Evolutionary conservation across 75 land plant species (phyloP).

Genomic region (Sequoia sempervirens): DNA sequence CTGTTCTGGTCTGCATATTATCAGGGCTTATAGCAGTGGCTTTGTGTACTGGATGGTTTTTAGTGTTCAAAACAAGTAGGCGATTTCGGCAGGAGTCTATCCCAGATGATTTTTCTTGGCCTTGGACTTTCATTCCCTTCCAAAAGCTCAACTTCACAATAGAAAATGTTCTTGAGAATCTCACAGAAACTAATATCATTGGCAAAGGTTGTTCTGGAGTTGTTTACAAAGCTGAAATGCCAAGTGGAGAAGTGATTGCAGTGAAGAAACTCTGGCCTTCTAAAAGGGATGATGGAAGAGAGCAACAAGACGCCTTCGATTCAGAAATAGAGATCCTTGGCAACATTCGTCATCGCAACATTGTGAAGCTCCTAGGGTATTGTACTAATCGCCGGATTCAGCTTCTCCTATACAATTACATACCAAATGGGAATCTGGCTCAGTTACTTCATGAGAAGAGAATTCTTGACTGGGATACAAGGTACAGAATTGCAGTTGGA

Average conservation of each 20-base stretch:
- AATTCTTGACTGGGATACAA: slow-evolving; percentile 74
- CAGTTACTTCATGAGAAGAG: slow-evolving; percentile 63
- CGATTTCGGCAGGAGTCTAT: slow-evolving; percentile 30
- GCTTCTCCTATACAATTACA: slow-evolving; percentile 82
- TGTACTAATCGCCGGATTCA: slow-evolving; percentile 70
- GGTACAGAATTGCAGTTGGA: slow-evolving; percentile 78
- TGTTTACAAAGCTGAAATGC: slow-evolving; percentile 90
- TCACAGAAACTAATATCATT: slow-evolving; percentile 68
- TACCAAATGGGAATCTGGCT: slow-evolving; percentile 78
- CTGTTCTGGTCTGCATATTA: slow-evolving; percentile 38
- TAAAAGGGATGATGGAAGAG: slow-evolving; percentile 33
- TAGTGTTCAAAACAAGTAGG: slow-evolving; percentile 27
- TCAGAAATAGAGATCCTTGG: slow-evolving; percentile 86
- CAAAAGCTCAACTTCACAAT: slow-evolving; percentile 78
- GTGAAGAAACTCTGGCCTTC: slow-evolving; percentile 86
- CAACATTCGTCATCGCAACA: slow-evolving; percentile 81
- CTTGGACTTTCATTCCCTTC: slow-evolving; percentile 88
- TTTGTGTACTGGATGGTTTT: slow-evolving; percentile 33
- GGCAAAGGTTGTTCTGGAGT: slow-evolving; percentile 90
- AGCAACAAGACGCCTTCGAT: slow-evolving; percentile 58
- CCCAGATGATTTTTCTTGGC: slow-evolving; percentile 70
- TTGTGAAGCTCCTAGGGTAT: slow-evolving; percentile 79
- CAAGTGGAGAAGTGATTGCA: slow-evolving; percentile 79
- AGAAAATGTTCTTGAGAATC: slow-evolving; percentile 67
- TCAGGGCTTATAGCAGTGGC: slow-evolving; percentile 38